Evolutionary conservation across 1,284 basidiomycete species (phyloP).

Genomic region (Ganoderma lingzhi): DNA sequence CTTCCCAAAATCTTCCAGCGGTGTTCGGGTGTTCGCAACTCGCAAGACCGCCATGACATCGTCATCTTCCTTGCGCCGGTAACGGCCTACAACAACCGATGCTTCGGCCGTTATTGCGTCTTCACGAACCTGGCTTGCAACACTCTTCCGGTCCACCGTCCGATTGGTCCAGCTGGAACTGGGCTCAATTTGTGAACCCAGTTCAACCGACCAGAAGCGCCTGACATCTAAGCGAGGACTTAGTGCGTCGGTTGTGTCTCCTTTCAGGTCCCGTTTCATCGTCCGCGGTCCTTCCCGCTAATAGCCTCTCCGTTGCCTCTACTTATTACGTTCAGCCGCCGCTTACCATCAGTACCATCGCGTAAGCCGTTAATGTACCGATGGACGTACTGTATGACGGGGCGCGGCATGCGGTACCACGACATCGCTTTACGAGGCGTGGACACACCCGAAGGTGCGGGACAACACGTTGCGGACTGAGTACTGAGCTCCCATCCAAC

Average conservation of each 20-base stretch:
- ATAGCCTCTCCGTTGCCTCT: slow-evolving; percentile 1
- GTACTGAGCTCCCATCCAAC: neutral
- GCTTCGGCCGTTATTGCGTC: slow-evolving; percentile 9
- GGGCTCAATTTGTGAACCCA: neutral
- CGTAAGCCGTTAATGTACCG: slow-evolving; percentile 2
- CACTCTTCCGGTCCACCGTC: slow-evolving; percentile 5
- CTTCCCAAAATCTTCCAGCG: slow-evolving; percentile 1
- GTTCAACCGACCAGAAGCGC: neutral
- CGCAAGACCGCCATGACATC: neutral
- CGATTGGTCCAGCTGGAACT: slow-evolving; percentile 21
- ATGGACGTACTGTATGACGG: neutral
- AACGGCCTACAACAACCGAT: neutral
- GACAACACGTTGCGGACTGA: neutral
- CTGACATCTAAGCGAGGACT: neutral
- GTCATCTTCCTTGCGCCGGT: neutral
- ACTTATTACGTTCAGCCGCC: slow-evolving; percentile 7
- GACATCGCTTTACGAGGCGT: neutral
- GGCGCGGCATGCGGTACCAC: neutral
- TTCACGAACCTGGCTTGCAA: slow-evolving; percentile 11
- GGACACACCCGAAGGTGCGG: neutral
- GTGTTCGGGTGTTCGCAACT: neutral
- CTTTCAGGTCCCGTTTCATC: neutral
- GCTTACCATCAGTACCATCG: neutral
- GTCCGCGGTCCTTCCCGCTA: neutral
- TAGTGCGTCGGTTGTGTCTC: slow-evolving; percentile 4